These are phyloP conservation scores for Epichloe sibirici DNA, from an alignment of 2,329 filamentous ascomycete genomes.

Conservation along the genomic window DNA sequence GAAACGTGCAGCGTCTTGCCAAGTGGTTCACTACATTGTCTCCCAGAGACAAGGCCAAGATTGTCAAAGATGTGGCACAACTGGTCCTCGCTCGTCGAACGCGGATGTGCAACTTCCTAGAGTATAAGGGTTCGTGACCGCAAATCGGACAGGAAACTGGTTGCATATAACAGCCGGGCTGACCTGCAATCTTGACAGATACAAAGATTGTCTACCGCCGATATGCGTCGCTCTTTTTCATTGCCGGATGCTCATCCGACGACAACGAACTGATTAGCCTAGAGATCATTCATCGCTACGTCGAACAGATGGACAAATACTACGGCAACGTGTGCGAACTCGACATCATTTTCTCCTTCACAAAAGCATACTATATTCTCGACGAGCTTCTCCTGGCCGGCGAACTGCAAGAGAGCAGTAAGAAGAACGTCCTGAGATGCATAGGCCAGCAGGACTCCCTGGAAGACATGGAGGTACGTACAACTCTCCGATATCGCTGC, in stretches of 20 bases:
- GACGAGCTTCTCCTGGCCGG: constrained; percentile 92
- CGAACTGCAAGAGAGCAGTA: constrained; percentile 97
- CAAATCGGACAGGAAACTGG: not conserved
- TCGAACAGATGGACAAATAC: constrained; percentile 99
- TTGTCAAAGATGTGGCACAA: constrained; percentile 98
- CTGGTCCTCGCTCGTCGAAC: constrained; percentile 90
- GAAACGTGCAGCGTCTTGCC: constrained; percentile 62
- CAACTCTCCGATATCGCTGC: constrained; percentile 7
- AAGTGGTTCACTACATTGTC: constrained; percentile 99
- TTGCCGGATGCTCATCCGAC: constrained; percentile 89
- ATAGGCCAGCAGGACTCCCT: constrained; percentile 96
- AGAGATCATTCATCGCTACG: constrained; percentile 97
- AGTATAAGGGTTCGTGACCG: constrained; percentile 73
- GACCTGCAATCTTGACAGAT: constrained; percentile 40
- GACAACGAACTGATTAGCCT: constrained; percentile 98
- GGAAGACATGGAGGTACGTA: constrained; percentile 97
- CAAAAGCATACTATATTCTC: constrained; percentile 98
- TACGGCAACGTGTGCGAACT: constrained; percentile 99
- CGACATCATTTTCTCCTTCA: constrained; percentile 99
- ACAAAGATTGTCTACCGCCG: constrained; percentile 98
- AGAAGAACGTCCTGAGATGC: constrained; percentile 94
- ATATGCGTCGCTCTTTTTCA: constrained; percentile 98
- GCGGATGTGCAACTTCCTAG: constrained; percentile 99
- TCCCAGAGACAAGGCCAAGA: constrained; percentile 98
- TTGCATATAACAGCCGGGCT: not conserved